Evolutionary conservation across 1,284 basidiomycete genomes (phyloP).

Genomic region (Sporisorium scitamineum): DNA sequence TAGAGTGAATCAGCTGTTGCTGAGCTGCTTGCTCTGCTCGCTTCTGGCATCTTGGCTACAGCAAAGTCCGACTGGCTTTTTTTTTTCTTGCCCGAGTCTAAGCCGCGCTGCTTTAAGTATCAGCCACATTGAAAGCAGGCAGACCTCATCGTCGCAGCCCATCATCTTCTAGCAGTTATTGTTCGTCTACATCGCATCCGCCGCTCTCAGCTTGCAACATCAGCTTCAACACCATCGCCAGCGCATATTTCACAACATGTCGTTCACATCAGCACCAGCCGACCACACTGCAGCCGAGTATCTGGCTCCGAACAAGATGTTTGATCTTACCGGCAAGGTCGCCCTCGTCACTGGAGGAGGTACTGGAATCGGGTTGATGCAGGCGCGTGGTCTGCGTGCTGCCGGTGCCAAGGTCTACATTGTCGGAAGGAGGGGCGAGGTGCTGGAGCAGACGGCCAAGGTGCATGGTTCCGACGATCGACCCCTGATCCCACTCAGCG

Average conservation of each 20-base stretch:
- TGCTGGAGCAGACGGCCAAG: conserved; percentile 50
- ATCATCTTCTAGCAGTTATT: neutral
- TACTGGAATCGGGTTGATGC: conserved; percentile 80
- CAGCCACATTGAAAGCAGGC: neutral
- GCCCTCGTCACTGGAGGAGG: conserved; percentile 84
- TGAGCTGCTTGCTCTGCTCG: neutral
- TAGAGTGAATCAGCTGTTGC: neutral
- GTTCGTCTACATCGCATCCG: neutral
- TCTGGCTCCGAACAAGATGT: conserved; percentile 28
- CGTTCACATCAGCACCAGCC: conserved; percentile 33
- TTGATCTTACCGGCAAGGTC: conserved; percentile 70
- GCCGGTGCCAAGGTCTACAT: conserved; percentile 84
- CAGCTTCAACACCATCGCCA: neutral
- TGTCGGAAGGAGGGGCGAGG: conserved; percentile 47
- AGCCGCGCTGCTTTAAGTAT: neutral
- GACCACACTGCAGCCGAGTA: conserved; percentile 27
- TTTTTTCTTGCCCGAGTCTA: neutral
- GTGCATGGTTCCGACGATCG: conserved; percentile 41
- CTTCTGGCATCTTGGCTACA: neutral
- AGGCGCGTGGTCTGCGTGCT: conserved; percentile 79
- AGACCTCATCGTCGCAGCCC: neutral
- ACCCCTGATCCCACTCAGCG: conserved; percentile 39
- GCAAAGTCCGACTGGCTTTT: neutral
- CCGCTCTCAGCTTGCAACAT: neutral
- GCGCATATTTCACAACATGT: conserved; percentile 14